Conservation (phyloP, 2,329 filamentous ascomycete species). For the Ilyonectria robusta region DNA sequence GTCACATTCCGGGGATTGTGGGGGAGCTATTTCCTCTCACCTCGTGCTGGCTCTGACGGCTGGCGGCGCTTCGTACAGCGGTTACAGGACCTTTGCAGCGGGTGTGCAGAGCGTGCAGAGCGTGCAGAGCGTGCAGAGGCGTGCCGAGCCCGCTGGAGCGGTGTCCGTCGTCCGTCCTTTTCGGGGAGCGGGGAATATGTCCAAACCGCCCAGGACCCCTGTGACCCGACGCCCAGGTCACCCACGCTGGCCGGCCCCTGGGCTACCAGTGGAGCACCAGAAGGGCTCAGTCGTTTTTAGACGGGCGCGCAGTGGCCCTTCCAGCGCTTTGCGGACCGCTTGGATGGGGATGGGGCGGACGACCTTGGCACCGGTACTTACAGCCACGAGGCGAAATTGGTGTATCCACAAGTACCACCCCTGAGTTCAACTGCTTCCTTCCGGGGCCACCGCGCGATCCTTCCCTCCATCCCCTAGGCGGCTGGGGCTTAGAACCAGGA, state of each 20-base stretch:
- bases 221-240: constrained; percentile 25
- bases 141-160: neutral
- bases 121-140: neutral
- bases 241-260: constrained; percentile 13
- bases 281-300: constrained; percentile 1
- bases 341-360: neutral
- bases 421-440: constrained; percentile 14
- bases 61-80: neutral
- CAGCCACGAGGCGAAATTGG: constrained; percentile 28
- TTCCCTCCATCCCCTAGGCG: constrained; percentile 3
- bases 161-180: constrained; percentile 8
- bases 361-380: constrained; percentile 15
- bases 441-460: constrained; percentile 3
- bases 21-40: neutral
- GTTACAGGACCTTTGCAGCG: neutral
- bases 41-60: neutral
- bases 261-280: constrained; percentile 18
- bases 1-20: neutral
- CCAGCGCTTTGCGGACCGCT: constrained; percentile 29
- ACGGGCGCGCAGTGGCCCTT: constrained; percentile 16
- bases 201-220: constrained; percentile 22
- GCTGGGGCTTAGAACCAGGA: constrained; percentile 6
- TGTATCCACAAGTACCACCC: constrained; percentile 15
- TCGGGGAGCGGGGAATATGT: constrained; percentile 23
- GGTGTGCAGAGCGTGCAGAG: neutral